Percentiles rank a stretch among this genome's conserved stretches.
Conservation (phyloP, 495 filamentous ascomycete genomes). For the Achaetomiella virescens region DNA sequence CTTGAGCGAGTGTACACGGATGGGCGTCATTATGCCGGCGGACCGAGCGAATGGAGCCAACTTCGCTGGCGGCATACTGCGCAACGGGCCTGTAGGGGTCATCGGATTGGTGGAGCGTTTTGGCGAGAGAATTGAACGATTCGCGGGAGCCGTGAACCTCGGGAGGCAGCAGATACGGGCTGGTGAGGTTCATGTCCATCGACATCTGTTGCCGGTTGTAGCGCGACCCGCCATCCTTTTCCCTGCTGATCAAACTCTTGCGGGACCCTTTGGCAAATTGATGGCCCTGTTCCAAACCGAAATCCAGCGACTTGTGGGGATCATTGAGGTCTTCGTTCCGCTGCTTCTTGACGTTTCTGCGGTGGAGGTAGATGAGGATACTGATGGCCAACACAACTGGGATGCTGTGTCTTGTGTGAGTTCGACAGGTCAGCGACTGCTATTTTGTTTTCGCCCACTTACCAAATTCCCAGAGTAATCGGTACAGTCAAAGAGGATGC, state of each 20-base stretch:
- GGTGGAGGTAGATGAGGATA: conserved; percentile 70
- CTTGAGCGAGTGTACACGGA: conserved; percentile 56
- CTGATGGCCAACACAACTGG: conserved; percentile 63
- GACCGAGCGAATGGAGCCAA: conserved; percentile 52
- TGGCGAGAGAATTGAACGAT: conserved; percentile 78
- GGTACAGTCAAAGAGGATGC: conserved; percentile 57
- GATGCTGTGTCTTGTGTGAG: conserved; percentile 48
- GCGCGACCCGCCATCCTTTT: conserved; percentile 46
- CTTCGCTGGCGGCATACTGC: conserved; percentile 53
- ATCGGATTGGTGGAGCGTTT: conserved; percentile 59
- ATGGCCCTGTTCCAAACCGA: conserved; percentile 62
- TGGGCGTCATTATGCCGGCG: conserved; percentile 47
- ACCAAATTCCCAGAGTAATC: conserved; percentile 77
- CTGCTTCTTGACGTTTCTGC: conserved; percentile 66
- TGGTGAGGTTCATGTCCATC: conserved; percentile 72
- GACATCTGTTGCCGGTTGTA: conserved; percentile 73
- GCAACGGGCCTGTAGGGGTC: conserved; percentile 78
- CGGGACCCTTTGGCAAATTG: conserved; percentile 37
- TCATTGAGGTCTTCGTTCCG: conserved; percentile 76
- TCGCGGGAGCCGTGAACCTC: conserved; percentile 71
- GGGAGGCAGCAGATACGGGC: conserved; percentile 86
- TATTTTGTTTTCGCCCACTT: conserved; percentile 38
- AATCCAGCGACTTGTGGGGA: conserved; percentile 88
- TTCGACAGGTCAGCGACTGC: conserved; percentile 20
- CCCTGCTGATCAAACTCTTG: conserved; percentile 42